phyloP scores from a whole-genome alignment of 2,329 filamentous ascomycete species.

The Phaeosphaeriaceae sp. region DNA sequence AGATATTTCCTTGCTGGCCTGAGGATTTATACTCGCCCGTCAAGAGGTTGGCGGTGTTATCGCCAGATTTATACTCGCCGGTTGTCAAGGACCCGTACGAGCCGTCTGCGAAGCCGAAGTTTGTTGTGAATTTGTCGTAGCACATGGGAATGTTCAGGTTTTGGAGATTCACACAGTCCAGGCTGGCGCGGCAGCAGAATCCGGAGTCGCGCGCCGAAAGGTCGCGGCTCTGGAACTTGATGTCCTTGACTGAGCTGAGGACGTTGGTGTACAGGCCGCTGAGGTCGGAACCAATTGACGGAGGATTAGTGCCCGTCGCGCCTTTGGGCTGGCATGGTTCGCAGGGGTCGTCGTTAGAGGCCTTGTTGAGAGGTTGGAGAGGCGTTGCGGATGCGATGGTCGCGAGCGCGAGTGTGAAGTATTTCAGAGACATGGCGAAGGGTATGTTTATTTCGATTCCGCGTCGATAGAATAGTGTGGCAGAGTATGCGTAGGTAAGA shows the following conservation, averaged over 20 bases:
- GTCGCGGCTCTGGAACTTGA: slow-evolving; percentile 39
- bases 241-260: slow-evolving; percentile 43
- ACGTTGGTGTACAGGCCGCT: slow-evolving; percentile 46
- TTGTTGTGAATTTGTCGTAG: slow-evolving; percentile 62
- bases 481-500: not conserved
- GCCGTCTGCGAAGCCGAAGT: slow-evolving; percentile 56
- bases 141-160: slow-evolving; percentile 56
- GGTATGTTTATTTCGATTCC: not conserved
- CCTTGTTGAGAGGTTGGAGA: slow-evolving; percentile 26
- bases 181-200: slow-evolving; percentile 47
- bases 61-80: slow-evolving; percentile 52
- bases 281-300: slow-evolving; percentile 41
- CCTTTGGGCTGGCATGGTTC: slow-evolving; percentile 46
- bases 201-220: slow-evolving; percentile 26
- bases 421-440: slow-evolving; percentile 30
- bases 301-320: slow-evolving; percentile 39
- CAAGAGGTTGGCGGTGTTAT: slow-evolving; percentile 52
- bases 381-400: slow-evolving; percentile 29
- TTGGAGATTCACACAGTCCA: slow-evolving; percentile 52
- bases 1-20: slow-evolving; percentile 55
- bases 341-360: slow-evolving; percentile 38
- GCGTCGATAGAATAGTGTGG: not conserved
- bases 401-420: slow-evolving; percentile 32
- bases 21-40: slow-evolving; percentile 53
- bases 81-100: slow-evolving; percentile 56